A percentile compares a stretch with the other conserved stretches of the same genome.
Evolutionary conservation across 2,329 filamentous ascomycete genomes (phyloP).

Genomic region (Nothophaeocryptopus gaeumannii): DNA sequence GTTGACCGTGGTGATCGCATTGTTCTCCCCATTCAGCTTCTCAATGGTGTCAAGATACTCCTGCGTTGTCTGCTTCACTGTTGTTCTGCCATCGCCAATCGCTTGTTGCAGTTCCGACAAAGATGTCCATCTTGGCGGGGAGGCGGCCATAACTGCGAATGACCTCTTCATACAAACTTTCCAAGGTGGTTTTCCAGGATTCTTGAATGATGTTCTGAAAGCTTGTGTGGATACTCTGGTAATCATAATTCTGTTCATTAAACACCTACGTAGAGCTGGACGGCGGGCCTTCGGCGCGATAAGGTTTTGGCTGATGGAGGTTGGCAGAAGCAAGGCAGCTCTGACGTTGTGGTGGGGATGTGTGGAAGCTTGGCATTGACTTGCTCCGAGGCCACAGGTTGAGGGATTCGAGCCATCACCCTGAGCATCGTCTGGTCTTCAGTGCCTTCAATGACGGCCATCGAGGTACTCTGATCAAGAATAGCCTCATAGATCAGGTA

Average conservation of each 20-base stretch:
- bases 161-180: not conserved
- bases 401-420: no score
- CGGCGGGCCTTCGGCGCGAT: conserved; percentile 4
- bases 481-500: conserved; percentile 32
- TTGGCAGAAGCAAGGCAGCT: not conserved
- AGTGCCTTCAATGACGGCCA: not conserved
- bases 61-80: conserved; percentile 17
- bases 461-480: not conserved
- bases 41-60: conserved; percentile 21
- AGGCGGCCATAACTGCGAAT: conserved; percentile 2
- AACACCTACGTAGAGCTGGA: not conserved
- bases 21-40: conserved; percentile 20
- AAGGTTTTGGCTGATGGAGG: not conserved
- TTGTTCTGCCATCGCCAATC: conserved; percentile 12
- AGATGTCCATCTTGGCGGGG: conserved; percentile 10
- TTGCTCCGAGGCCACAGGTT: no score
- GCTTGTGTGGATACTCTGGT: not conserved
- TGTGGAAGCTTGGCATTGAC: no score
- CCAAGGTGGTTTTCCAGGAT: conserved; percentile 7
- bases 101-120: conserved; percentile 21
- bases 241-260: conserved; percentile 1
- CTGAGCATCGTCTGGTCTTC: not conserved
- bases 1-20: conserved; percentile 25
- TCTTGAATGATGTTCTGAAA: not conserved
- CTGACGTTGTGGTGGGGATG: no score